Evolutionary conservation across 129 eudicot species (phyloP), one percentile per base, ranked within the genome.

Genomic region (Rutidosis leptorrhynchoides): DNA sequence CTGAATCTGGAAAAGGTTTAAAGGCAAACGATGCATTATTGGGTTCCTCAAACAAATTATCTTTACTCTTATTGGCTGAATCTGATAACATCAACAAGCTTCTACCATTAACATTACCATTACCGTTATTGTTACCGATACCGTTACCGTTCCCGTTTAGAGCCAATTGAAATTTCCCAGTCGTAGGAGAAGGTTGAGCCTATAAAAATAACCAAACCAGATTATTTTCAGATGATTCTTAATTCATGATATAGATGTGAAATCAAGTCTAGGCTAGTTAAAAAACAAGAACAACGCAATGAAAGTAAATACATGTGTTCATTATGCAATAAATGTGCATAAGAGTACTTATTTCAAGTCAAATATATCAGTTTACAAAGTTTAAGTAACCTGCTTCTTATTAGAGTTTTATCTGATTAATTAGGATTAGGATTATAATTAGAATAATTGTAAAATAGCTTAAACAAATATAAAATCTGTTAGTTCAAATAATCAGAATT

Each of bases 171-270:
- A 86, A 83, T 65, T 86, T 83, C 61, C 97, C 97, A 0, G 95
- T 86, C 27, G 97, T 90, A 59, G 97, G 97, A 77, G 97, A 90
- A 62, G 95, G 90, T 76, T 74, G 86, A 76, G 78, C 90, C 95
- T 89, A 84, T 24, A 77, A 62, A 62, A 17, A 67, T 51, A 61
- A 52, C 17, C 33, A 17, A 35, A 27, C 19, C 0, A 75, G 37
- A 68, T 51, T 23, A 24, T 49, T 49, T 56, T 28, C 40, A 58
- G 12, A 58, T 6, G 26, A 58, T 58, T 58, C 32, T 2, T 21
- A 26, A 14, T 24, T 26, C 12, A 24, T 24, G n/a, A 25, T 15
- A 15, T 14, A 58, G 15, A 4, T 56, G 30, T 14, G 16, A 12
- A 20, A 16, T 5, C 22, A 19, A 51, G 22, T 51, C 21, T 51